A percentile compares a stretch with the other conserved stretches of the same genome.
Evolutionary conservation across 106 monocot genomes (phyloP).

Genomic region (Alisma plantagoaquatica): DNA sequence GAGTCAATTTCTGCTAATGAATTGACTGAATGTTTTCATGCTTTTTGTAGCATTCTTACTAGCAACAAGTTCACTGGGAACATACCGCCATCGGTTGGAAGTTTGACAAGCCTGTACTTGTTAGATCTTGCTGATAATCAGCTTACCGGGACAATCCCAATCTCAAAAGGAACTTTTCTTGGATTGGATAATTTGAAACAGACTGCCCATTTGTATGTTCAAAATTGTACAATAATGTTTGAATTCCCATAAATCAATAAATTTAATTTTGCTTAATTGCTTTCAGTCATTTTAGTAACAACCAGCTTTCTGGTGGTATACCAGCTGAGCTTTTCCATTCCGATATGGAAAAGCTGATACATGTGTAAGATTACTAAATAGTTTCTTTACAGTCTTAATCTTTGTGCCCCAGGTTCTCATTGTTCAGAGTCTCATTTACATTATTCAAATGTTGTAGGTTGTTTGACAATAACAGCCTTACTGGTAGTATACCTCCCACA

Average conservation of each 20-base stretch:
- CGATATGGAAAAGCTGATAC: conserved; percentile 45
- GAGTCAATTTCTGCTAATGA: too few species aligned
- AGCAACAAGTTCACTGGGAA: conserved; percentile 35
- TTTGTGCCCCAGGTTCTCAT: neutral
- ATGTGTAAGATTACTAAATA: conserved; percentile 37
- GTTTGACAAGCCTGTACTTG: conserved; percentile 35
- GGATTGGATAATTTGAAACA: conserved; percentile 30
- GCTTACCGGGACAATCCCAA: conserved; percentile 44
- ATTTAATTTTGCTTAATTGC: neutral
- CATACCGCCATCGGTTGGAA: conserved; percentile 45
- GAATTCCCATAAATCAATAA: neutral
- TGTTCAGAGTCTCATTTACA: neutral
- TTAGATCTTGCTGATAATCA: conserved; percentile 42
- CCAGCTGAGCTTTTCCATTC: conserved; percentile 59
- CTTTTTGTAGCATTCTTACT: conserved; percentile 45
- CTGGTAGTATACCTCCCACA: conserved; percentile 50
- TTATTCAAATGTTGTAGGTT: conserved; percentile 28
- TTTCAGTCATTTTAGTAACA: conserved; percentile 58
- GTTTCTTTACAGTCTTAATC: neutral
- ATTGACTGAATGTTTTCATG: too few species aligned
- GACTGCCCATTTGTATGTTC: conserved; percentile 37
- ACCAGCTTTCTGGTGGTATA: conserved; percentile 45
- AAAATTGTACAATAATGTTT: neutral
- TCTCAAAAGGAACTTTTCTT: conserved; percentile 26
- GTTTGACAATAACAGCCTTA: conserved; percentile 51